phyloP scores from a whole-genome alignment of 2,329 filamentous ascomycete species.

The Coniochaeta sp. region DNA sequence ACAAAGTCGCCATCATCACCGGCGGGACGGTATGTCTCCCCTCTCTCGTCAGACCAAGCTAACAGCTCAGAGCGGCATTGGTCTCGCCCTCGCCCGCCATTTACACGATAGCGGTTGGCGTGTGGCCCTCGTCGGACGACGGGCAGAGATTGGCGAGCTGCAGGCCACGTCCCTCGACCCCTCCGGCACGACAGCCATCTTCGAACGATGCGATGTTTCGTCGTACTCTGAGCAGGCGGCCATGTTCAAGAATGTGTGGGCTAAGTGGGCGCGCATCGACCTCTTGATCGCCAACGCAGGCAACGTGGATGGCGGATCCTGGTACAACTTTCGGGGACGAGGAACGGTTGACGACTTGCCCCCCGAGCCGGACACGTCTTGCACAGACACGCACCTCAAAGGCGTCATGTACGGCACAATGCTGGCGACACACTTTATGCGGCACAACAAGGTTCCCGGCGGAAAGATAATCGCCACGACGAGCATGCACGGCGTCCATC shows the following conservation, averaged over 20 bases:
- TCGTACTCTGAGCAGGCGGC: slow-evolving; percentile 8
- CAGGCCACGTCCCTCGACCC: slow-evolving; percentile 4
- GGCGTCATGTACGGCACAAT: slow-evolving; percentile 11
- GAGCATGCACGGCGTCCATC: slow-evolving; percentile 10
- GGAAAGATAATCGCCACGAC: slow-evolving; percentile 12
- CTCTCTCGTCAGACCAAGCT: not conserved
- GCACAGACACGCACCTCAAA: slow-evolving; percentile 12
- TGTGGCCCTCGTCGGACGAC: slow-evolving; percentile 6
- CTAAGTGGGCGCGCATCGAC: slow-evolving; percentile 9
- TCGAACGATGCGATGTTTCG: slow-evolving; percentile 9
- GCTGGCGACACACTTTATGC: slow-evolving; percentile 12
- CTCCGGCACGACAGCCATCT: slow-evolving; percentile 8
- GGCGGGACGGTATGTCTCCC: slow-evolving; percentile 4
- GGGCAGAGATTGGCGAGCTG: slow-evolving; percentile 1
- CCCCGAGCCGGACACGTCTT: slow-evolving; percentile 9
- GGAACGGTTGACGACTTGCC: slow-evolving; percentile 8
- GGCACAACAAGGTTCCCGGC: slow-evolving; percentile 9
- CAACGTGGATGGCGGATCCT: slow-evolving; percentile 9
- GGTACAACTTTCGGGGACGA: slow-evolving; percentile 8
- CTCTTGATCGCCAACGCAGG: slow-evolving; percentile 12
- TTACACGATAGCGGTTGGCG: slow-evolving; percentile 7
- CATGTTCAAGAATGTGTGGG: slow-evolving; percentile 10
- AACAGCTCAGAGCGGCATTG: slow-evolving; percentile 7
- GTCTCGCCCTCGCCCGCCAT: slow-evolving; percentile 5
- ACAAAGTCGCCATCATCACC: slow-evolving; percentile 8